Evolutionary conservation across 208 protist species (phyloP).

Genomic region (Vickermania spadyakhi): DNA sequence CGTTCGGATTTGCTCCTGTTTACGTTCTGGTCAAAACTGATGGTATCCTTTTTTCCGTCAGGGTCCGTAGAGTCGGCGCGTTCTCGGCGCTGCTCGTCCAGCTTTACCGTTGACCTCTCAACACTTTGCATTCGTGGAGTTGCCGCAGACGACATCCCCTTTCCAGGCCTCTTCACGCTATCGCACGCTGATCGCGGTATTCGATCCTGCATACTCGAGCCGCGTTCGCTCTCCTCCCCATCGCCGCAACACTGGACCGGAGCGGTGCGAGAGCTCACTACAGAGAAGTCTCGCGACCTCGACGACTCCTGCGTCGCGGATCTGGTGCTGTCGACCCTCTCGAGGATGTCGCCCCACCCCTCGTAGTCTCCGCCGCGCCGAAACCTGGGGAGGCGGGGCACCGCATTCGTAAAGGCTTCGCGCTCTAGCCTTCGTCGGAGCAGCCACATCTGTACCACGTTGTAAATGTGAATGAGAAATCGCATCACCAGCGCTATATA

Average conservation of each 20-base stretch:
- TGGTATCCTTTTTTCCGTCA: background rate
- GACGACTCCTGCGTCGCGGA: background rate
- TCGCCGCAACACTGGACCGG: background rate
- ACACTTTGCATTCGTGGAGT: background rate
- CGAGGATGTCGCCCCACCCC: background rate
- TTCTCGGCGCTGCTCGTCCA: background rate
- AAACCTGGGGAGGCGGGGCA: constrained; percentile 1
- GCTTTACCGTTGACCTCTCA: too few species aligned
- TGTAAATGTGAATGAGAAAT: constrained; percentile 5
- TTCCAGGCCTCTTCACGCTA: background rate
- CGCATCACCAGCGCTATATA: background rate
- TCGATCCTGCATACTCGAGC: too few species aligned
- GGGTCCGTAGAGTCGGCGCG: background rate
- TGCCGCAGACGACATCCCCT: background rate
- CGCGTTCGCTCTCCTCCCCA: background rate
- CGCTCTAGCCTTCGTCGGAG: background rate
- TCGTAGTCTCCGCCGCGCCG: background rate
- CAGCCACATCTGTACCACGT: constrained; percentile 10
- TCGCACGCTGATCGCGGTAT: background rate
- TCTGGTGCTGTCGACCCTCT: too few species aligned
- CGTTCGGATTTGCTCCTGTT: too few species aligned
- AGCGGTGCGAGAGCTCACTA: background rate
- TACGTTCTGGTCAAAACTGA: too few species aligned
- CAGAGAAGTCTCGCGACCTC: background rate
- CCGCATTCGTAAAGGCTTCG: constrained; percentile 2